Evolutionary conservation across 306 rosid species (phyloP), one percentile per base, ranked within the genome.

Genomic region (Macrotyloma uniflorum): DNA sequence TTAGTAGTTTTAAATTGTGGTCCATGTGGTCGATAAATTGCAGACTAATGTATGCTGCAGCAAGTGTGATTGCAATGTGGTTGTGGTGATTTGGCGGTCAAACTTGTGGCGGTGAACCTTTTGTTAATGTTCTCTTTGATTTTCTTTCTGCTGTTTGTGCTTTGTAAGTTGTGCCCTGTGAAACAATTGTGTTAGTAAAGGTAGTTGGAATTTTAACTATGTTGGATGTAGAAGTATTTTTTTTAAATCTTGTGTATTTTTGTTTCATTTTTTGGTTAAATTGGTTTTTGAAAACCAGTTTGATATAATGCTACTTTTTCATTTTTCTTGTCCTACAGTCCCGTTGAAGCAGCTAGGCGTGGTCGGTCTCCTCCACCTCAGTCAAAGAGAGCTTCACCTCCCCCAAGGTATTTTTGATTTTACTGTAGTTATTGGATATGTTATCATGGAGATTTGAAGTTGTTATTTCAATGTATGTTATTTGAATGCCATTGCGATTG

Each of bases 361-460:
- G 88, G 94, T 32, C 96, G 94, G 16, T 86, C 98, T 71, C 97
- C 97, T 42, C 88, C 90, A 23, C 89, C 93, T 22, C 90, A 53
- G 32, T 66, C 90, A 32, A 93, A 89, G 82, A 88, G 78, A 82
- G 55, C 87, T 49, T 90, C 98, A 73, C 97, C 98, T 51, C 93
- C 91, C 12, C 96, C 89, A 58, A 92, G 96, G 97, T 92, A 67
- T 23, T 53, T n/a, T 42, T 19, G 2, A 38, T 74, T 51, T 15
- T 59, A 40, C 65, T 22, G 20, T 45, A 47, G 10, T 53, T 30
- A 19, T 42, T 40, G 74, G 35, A 15, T 53, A 22, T 50, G 43
- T 54, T n/a, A 2, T 26, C 22, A 12, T 8, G 6, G 22, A 8
- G 73, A 70, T 26, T 32, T 11, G 22, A 65, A 67, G 46, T 45